Evolutionary conservation across 257 asterid species (phyloP), one percentile per base, ranked within the genome.

Genomic region (Primulina huaijiensis): DNA sequence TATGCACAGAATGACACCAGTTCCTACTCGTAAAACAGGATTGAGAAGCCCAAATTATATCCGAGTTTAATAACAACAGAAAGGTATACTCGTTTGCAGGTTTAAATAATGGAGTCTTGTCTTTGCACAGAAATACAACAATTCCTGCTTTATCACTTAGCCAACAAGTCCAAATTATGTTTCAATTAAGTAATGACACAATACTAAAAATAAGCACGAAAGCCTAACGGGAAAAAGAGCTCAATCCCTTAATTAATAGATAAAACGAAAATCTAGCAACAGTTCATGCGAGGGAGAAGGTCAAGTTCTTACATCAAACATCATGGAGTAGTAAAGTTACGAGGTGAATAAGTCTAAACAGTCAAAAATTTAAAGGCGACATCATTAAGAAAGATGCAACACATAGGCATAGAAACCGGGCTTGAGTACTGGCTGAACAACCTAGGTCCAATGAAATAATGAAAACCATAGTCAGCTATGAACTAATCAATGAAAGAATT

Each of bases 1-100:
- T 76, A 90, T 75, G 75, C 97, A 93, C 66, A 93, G 80, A 81
- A 93, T 93, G 66, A 91, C 77, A 56, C 99, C 99, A 33, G 89
- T 76, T 73, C 99, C 99, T 93, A 88, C 80, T 74, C 38, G 77
- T 43, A 79, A 67, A 30, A 38, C 17, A 67, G 31, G 37, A 65
- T 40, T 50, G 37, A 64, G 72, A 61, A 72, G 72, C 64, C 76
- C 69, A 77, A 67, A 46, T 40, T 64, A 61, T 68, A 9, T 55
- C 10, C n/a, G 46, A 60, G 46, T 38, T 64, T 55, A 52, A 53
- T 65, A 23, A 33, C 59, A 34, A 56, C 37, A 68, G 30, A 60
- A 27, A 35, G 20, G 40, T 23, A 38, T 67, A n/a, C 52, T n/a
- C 35, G 59, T 10, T 37, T 59, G 38, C 67, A 7, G 27, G 33